Evolutionary conservation across 2,329 filamentous ascomycete genomes (phyloP), one percentile per base, ranked within the genome.

Genomic region (Reticulascus tulasneorum): DNA sequence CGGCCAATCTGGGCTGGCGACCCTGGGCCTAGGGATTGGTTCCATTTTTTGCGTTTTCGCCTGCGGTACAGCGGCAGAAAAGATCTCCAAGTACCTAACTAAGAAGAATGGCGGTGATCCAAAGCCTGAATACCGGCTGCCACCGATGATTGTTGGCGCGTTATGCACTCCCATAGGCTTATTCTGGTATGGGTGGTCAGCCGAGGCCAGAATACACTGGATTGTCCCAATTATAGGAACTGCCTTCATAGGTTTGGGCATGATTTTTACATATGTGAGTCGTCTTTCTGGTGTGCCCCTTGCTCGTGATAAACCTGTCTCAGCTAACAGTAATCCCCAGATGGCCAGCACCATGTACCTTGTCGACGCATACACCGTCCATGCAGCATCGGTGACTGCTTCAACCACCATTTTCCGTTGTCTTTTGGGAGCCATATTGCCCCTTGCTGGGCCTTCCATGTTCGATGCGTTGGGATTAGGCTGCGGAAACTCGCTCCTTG

Each of bases 361-460:
- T 9, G 67, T 73, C 28, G 73, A 77, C 48, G 57, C 63, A 2
- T 77, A 76, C 39, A 67, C 74, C 23, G 58, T 67, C 40, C 76
- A 80, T 45, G 75, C 78, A 2, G 80, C 82, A 12, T 72, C 69
- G 4, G 82, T 78, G 3, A 73, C 82, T 7, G 81, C 82, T 0
- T 79, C 79, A 3, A 82, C 73, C 45, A 81, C 79, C 0, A 70
- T 84, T 4, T 12, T 79, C 7, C 55, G 75, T 15, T 51, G 49
- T 7, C 47, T 74, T 0, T 59, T 73, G n/a, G 75, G 72, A 9
- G 73, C 68, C 0, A 56, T 75, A 23, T 52, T 77, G 2, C 73
- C 74, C 1, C 56, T 79, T 6, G 62, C 62, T n/a, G 73, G 69
- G 0, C 51, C 69, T 17, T 54, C 58, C 12, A 65, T 79, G 60